A percentile compares a stretch with the other conserved stretches of the same genome.
phyloP scores from a whole-genome alignment of 306 rosid genomes.

The Clitoria ternatea region DNA sequence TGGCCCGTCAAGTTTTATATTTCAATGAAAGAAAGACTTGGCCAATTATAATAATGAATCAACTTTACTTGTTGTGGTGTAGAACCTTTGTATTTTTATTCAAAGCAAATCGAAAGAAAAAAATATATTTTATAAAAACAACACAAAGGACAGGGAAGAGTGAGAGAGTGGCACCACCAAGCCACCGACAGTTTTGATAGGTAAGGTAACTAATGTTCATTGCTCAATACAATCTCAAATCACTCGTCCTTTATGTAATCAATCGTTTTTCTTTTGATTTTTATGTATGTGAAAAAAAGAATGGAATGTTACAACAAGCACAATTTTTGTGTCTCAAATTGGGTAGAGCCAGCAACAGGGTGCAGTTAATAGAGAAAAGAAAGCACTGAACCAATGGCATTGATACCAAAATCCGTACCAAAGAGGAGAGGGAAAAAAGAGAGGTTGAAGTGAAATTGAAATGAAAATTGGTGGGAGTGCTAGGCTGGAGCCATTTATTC shows the following conservation, averaged over 20 bases:
- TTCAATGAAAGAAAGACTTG: constrained; percentile 29
- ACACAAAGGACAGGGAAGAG: background rate
- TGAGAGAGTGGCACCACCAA: background rate
- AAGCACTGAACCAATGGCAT: constrained; percentile 19
- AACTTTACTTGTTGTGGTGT: constrained; percentile 37
- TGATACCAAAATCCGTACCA: constrained; percentile 18
- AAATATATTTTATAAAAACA: background rate
- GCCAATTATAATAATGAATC: constrained; percentile 18
- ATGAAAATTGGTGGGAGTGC: background rate
- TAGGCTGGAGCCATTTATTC: constrained; percentile 3
- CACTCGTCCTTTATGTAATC: constrained; percentile 8
- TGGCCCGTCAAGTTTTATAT: constrained; percentile 27
- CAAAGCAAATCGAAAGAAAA: constrained; percentile 15
- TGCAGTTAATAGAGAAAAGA: background rate
- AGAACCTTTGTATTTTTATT: constrained; percentile 23
- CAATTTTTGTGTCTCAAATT: background rate
- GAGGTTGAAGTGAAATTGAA: background rate
- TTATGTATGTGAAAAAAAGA: too few species aligned
- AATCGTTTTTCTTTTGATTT: background rate
- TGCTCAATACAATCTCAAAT: background rate
- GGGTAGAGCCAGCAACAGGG: constrained; percentile 3
- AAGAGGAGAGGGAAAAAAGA: background rate
- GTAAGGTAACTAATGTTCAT: background rate
- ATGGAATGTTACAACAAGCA: background rate
- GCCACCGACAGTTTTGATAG: constrained; percentile 39